Conservation (phyloP, 768 basidiomycete genomes). For the Crassisporium funariophilum region DNA sequence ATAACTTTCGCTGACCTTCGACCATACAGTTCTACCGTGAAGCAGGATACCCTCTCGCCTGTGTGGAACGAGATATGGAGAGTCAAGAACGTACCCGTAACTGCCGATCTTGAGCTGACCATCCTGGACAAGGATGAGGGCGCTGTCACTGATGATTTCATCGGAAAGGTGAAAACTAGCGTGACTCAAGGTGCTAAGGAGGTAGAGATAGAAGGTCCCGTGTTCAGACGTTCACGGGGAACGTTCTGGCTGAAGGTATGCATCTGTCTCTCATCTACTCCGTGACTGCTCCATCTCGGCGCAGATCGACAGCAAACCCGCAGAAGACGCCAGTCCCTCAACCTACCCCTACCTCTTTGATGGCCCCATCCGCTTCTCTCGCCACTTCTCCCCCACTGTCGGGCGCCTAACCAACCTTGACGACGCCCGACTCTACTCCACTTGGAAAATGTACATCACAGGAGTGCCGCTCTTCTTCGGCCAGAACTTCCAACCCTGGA, state of each 20-base stretch:
- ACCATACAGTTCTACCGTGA: conserved; percentile 62
- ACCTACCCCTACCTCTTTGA: conserved; percentile 65
- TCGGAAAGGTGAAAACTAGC: conserved; percentile 62
- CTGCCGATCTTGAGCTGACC: conserved; percentile 59
- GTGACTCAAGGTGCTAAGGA: conserved; percentile 64
- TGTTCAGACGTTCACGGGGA: conserved; percentile 53
- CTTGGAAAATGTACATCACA: conserved; percentile 75
- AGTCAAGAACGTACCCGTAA: conserved; percentile 69
- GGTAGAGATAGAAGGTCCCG: conserved; percentile 55
- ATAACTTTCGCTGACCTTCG: background rate
- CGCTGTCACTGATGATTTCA: conserved; percentile 56
- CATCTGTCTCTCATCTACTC: background rate
- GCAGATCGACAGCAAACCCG: conserved; percentile 61
- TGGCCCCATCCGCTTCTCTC: conserved; percentile 72
- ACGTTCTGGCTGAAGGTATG: conserved; percentile 71
- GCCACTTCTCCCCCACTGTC: conserved; percentile 71
- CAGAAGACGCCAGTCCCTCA: conserved; percentile 38
- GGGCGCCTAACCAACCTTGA: conserved; percentile 71
- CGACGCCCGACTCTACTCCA: conserved; percentile 68
- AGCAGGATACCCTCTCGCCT: conserved; percentile 55
- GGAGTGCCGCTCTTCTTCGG: conserved; percentile 62
- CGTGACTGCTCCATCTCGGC: background rate
- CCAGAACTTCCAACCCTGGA: conserved; percentile 67
- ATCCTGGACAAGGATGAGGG: conserved; percentile 73
- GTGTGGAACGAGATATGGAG: conserved; percentile 80